Evolutionary conservation across 192 early-diverging fungal genomes (phyloP), one percentile per base, ranked within the genome.

Genomic region (Oehlia diaphana): DNA sequence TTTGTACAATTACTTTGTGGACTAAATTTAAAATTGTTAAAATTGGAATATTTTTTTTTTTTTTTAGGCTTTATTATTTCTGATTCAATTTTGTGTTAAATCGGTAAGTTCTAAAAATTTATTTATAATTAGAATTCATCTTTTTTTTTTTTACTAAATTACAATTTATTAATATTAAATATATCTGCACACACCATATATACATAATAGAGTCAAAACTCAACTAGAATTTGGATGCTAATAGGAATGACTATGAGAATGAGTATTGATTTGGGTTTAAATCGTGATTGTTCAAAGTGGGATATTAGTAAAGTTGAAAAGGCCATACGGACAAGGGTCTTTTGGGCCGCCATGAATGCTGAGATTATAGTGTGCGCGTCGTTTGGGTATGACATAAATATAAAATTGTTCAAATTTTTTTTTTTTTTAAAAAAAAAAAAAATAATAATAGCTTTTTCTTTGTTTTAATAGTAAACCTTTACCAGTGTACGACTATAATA

Each of bases 221-320:
- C 74, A n/a, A 37, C 31, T 23, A 39, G 76, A 49, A 44, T 83
- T 28, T 86, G 85, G 85, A 86, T 83, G 82, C 81, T 74, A 73
- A 79, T 86, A 33, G 85, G 85, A 1, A 47, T 86, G 63, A 89
- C 92, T 37, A 90, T 93, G 72, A 83, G 90, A 37, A 93, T 93
- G 89, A 90, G 91, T 31, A 88, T 89, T 75, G 92, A 93, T 65
- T 74, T 95, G 42, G 92, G 92, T 14, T 80, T 95, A 39, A 88
- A 95, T 78, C 87, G 92, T 23, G 90, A 93, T 69, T 87, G 84
- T 67, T 83, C 83, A 39, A 87, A 88, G 28, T 83, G 85, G 82
- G 83, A 86, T 76, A 79, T 84, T n/a, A 33, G 76, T 39, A 74
- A 68, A 49, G 50, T 82, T 12, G 92, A 93, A 63, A 78, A 82